phyloP scores from a whole-genome alignment of 805 yeast species.

The Metschnikowia aberdeeniae region DNA sequence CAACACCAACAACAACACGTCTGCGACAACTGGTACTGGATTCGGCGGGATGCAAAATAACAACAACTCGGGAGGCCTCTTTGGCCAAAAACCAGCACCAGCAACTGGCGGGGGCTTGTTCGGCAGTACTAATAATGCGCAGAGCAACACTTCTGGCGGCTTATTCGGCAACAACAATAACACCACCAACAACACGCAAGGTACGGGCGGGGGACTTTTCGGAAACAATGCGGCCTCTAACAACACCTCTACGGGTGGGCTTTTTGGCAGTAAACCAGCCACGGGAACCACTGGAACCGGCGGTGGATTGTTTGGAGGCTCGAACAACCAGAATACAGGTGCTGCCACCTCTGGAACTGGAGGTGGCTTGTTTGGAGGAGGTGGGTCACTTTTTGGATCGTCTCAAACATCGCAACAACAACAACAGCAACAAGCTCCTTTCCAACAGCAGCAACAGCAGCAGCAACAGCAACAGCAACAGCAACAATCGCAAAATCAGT shows the following conservation, averaged over 20 bases:
- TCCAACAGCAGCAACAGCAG: constrained; percentile 15
- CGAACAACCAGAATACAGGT: constrained; percentile 8
- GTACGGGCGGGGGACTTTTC: constrained; percentile 22
- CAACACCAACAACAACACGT: constrained; percentile 12
- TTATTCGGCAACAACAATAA: constrained; percentile 36
- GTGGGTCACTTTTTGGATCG: constrained; percentile 22
- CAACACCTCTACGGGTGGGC: constrained; percentile 13
- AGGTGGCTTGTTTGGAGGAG: constrained; percentile 22
- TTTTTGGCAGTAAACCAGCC: constrained; percentile 15
- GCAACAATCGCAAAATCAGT: constrained; percentile 4
- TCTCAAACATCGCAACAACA: constrained; percentile 19
- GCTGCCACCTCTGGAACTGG: constrained; percentile 11
- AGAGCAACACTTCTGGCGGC: constrained; percentile 24
- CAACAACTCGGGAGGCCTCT: constrained; percentile 28
- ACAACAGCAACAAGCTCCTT: constrained; percentile 7
- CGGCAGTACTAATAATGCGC: constrained; percentile 12
- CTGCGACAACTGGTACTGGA: constrained; percentile 8
- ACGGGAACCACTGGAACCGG: constrained; percentile 9
- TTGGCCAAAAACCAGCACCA: constrained; percentile 23
- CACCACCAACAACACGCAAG: constrained; percentile 3
- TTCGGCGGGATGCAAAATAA: constrained; percentile 17
- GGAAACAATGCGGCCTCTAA: constrained; percentile 26
- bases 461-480: constrained; percentile 23
- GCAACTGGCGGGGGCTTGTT: constrained; percentile 21
- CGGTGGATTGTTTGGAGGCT: constrained; percentile 22